Conservation (phyloP, 768 basidiomycete genomes). For the Naganishia vaughanmartiniae region DNA sequence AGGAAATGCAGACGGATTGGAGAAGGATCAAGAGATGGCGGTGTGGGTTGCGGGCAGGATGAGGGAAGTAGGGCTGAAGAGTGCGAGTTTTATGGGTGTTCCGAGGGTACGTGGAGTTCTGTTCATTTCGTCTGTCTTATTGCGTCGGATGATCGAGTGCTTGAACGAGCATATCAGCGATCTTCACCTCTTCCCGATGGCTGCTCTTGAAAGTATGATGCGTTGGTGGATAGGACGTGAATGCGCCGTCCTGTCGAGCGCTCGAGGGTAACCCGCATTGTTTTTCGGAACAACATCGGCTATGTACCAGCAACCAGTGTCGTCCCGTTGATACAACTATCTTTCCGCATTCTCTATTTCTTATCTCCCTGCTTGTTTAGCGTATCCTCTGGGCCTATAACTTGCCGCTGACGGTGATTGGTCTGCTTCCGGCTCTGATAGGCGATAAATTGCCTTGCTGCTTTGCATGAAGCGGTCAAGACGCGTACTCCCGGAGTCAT, state of each 20-base stretch:
- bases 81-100: constrained; percentile 21
- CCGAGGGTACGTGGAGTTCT: constrained; percentile 20
- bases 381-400: too few relatives aligned
- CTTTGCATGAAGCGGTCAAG: background rate
- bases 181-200: too few relatives aligned
- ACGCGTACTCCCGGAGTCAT: background rate
- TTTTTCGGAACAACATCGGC: too few relatives aligned
- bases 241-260: background rate
- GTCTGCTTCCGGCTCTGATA: background rate
- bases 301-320: too few relatives aligned
- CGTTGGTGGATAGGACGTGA: too few relatives aligned
- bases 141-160: too few relatives aligned
- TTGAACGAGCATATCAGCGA: too few relatives aligned
- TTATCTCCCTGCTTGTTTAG: too few relatives aligned
- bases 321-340: too few relatives aligned
- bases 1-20: background rate
- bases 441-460: constrained; percentile 27
- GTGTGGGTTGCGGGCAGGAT: constrained; percentile 18
- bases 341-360: too few relatives aligned
- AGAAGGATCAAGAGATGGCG: background rate
- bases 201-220: background rate
- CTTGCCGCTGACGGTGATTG: too few relatives aligned
- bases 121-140: background rate
- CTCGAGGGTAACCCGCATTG: too few relatives aligned
- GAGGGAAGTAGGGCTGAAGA: constrained; percentile 24